Evolutionary conservation across 768 basidiomycete genomes (phyloP), one percentile per base, ranked within the genome.

Genomic region (Neoboletus brunneissimus): DNA sequence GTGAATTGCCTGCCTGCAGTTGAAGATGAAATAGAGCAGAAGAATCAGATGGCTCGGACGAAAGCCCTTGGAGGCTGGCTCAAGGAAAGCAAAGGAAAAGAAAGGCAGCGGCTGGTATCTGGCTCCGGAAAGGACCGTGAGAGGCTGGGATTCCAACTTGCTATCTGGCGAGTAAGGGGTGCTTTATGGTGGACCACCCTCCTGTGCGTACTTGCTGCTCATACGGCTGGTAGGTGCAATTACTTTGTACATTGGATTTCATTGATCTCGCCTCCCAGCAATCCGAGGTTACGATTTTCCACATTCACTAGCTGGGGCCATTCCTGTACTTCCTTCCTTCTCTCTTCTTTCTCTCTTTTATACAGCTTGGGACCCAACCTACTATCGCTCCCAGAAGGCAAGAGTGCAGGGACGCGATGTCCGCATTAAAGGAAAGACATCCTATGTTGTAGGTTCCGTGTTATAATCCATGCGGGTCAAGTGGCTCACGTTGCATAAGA

Each of bases 331-430:
- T 49, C 85, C 89, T 3, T 29, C 76, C 4, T 43, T 89, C 20
- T 72, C 77, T 29, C 43, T 85, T 1, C 12, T 82, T 16, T 92
- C 92, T 20, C 65, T 94, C 16, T 64, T 87, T 7, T 95, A 93
- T 87, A 84, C 85, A 0, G 83, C 80, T 2, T 96, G 94, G 94
- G 86, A 96, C 67, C 93, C 91, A 13, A 89, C 88, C 20, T 93
- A 92, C 70, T 72, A 79, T 23, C 75, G 80, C 11, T 74, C 82
- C 52, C 79, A 79, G 60, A 79, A 75, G 60, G 84, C 86, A 13
- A 80, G 82, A 62, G 74, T 81, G 41, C 89, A 91, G 75, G 88
- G 90, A 2, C 82, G 89, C 20, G 81, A 85, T 58, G 78, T 91
- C 23, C 82, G 87, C 48, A 74, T 89, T 35, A 78, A 76, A 27